Base-by-base conservation (phyloP, 1,284 basidiomycete genomes). In the Trichosporon coremiiforme region DNA sequence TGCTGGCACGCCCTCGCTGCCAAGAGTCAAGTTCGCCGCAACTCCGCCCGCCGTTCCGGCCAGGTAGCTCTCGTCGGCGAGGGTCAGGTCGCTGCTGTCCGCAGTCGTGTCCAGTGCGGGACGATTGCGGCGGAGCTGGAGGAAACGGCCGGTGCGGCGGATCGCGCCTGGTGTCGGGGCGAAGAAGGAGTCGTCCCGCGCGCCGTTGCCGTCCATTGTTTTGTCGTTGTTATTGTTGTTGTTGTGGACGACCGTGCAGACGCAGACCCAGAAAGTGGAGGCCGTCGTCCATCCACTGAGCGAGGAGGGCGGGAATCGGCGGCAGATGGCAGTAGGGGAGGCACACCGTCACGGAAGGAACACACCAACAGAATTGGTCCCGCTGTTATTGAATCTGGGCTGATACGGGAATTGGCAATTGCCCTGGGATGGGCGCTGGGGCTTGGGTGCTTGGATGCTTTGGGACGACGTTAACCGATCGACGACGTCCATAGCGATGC, bases 111-210 rank as follows among this genome's bases (percentile, higher is more conserved):
- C 29, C 2, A 60, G 35, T 5, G 57, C 31, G 7, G 57, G 57
- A 4, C 29, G 29, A 7, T 60, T 60, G 15, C 57, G 57, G 8
- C 57, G 57, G 20, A 60, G 29, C 29, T 60, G 57, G 17, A 60
- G 57, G 57, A 60, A 60, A 31, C 57, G 57, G 6, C 57, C 57
- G 15, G 57, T 60, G 29, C 57, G 57, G 5, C 57, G 57, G 2
- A 60, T 60, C 17, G 57, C 57, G 29, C 57, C 57, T 8, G 57
- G 57, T 8, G 65, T 29, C 25, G 71, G 71, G 1, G 33, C 67
- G 65, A 72, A 72, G 65, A 72, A 72, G 10, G 68, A 70, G 71
- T 72, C 71, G 68, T 72, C 68, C 41, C 65, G 62, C 8, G 15
- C 33, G 57, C 65, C 66, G 47, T n/a, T 35, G 17, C 31, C 38